Evolutionary conservation across 2,329 filamentous ascomycete genomes (phyloP).

Genomic region (Neobulgaria alba): DNA sequence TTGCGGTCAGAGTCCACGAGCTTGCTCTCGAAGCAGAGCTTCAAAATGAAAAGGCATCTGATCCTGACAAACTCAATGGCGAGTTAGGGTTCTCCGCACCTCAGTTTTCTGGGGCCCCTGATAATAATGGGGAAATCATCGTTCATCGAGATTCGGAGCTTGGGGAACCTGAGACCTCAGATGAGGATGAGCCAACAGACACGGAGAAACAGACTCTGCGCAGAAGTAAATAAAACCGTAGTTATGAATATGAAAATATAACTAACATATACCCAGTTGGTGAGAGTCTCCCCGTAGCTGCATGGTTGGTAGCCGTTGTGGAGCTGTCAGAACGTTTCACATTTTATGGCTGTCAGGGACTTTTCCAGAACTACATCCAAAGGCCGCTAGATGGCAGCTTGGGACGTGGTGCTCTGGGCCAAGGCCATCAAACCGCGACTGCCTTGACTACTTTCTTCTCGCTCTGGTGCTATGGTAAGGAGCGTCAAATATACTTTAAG

Average conservation of each 20-base stretch:
- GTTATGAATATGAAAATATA: too few relatives aligned
- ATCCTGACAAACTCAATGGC: slow-evolving; percentile 10
- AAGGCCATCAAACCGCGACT: slow-evolving; percentile 47
- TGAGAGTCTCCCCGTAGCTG: slow-evolving; percentile 9
- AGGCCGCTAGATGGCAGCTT: slow-evolving; percentile 22
- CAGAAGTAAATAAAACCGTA: too few relatives aligned
- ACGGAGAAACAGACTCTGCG: slow-evolving; percentile 10
- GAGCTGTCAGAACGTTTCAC: slow-evolving; percentile 57
- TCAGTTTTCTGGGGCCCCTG: background rate
- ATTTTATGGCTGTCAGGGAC: slow-evolving; percentile 54
- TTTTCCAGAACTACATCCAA: slow-evolving; percentile 57
- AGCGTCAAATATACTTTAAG: background rate
- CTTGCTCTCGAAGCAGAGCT: slow-evolving; percentile 11
- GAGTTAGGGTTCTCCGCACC: slow-evolving; percentile 11
- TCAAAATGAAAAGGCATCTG: slow-evolving; percentile 5
- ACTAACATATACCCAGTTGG: slow-evolving; percentile 7
- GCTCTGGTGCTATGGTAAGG: slow-evolving; percentile 40
- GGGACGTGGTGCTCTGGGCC: slow-evolving; percentile 39
- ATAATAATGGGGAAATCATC: slow-evolving; percentile 1
- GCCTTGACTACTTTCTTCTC: slow-evolving; percentile 45
- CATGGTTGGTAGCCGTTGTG: slow-evolving; percentile 46
- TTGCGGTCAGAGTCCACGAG: slow-evolving; percentile 6
- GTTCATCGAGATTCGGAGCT: slow-evolving; percentile 3
- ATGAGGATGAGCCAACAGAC: slow-evolving; percentile 14
- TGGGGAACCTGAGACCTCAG: slow-evolving; percentile 10